Evolutionary conservation across 1,284 basidiomycete species (phyloP).

Genomic region (Fomes fomentarius): DNA sequence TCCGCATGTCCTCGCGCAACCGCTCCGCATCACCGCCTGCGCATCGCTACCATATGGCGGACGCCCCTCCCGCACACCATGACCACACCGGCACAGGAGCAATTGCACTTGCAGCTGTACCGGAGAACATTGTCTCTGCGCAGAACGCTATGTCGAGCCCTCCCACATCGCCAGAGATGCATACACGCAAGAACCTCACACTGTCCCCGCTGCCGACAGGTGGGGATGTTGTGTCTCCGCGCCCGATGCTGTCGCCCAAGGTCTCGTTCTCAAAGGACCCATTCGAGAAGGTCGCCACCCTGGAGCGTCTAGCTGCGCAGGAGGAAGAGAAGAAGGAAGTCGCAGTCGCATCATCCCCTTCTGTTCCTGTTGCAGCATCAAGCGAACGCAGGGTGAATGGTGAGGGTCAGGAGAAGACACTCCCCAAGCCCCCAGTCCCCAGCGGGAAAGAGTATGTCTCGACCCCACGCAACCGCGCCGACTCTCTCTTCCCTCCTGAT

Average conservation of each 20-base stretch:
- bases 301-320: slow-evolving; percentile 71
- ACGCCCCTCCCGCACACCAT: slow-evolving; percentile 10
- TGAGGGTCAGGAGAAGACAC: slow-evolving; percentile 53
- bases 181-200: slow-evolving; percentile 14
- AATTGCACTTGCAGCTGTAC: slow-evolving; percentile 13
- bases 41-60: slow-evolving; percentile 38
- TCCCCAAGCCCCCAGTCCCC: slow-evolving; percentile 57
- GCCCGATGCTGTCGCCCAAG: slow-evolving; percentile 63
- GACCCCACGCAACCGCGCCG: slow-evolving; percentile 31
- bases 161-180: slow-evolving; percentile 24
- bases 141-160: slow-evolving; percentile 10
- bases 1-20: slow-evolving; percentile 57
- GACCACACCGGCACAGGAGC: neutral
- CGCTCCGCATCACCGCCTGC: slow-evolving; percentile 62
- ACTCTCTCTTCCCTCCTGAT: slow-evolving; percentile 35
- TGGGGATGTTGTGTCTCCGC: slow-evolving; percentile 55
- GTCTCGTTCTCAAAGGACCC: slow-evolving; percentile 47
- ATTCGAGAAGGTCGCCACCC: slow-evolving; percentile 51
- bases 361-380: slow-evolving; percentile 9
- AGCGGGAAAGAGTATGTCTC: slow-evolving; percentile 17
- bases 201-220: slow-evolving; percentile 25
- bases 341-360: slow-evolving; percentile 21
- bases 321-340: slow-evolving; percentile 34
- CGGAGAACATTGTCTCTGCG: neutral
- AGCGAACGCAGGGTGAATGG: slow-evolving; percentile 9